Conservation (phyloP, 2,329 filamentous ascomycete genomes). For the Phialocephala subalpina region DNA sequence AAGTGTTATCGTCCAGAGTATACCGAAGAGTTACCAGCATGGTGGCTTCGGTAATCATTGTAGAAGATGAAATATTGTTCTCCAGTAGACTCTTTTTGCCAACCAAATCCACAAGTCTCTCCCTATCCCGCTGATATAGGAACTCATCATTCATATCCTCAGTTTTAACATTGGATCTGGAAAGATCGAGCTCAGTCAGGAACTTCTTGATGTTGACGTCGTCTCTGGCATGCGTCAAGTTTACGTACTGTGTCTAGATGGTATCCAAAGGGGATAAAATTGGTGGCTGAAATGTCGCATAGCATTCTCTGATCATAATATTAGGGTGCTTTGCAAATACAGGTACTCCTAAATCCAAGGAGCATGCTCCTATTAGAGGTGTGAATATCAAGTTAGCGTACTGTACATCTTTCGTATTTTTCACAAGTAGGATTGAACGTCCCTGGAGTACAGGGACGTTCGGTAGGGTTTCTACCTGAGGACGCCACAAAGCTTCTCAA, state of each 20-base stretch:
- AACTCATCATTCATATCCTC: background rate
- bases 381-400: no score
- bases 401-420: no score
- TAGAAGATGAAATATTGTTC: background rate
- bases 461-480: no score
- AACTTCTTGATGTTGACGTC: background rate
- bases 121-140: background rate
- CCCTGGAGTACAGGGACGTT: no score
- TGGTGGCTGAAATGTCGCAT: background rate
- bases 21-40: background rate
- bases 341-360: background rate
- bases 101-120: background rate
- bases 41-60: background rate
- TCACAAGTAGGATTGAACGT: no score
- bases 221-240: background rate
- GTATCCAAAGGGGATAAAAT: background rate
- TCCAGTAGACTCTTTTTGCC: background rate
- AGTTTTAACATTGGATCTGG: background rate
- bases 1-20: background rate
- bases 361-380: no score
- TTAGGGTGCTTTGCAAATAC: constrained; percentile 5
- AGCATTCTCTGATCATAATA: constrained; percentile 7
- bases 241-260: background rate
- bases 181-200: background rate
- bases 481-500: constrained; percentile 6